Percentiles rank a stretch among this genome's conserved stretches.
Evolutionary conservation across 2,329 filamentous ascomycete species (phyloP).

Genomic region (Zymoseptoria passerinii): DNA sequence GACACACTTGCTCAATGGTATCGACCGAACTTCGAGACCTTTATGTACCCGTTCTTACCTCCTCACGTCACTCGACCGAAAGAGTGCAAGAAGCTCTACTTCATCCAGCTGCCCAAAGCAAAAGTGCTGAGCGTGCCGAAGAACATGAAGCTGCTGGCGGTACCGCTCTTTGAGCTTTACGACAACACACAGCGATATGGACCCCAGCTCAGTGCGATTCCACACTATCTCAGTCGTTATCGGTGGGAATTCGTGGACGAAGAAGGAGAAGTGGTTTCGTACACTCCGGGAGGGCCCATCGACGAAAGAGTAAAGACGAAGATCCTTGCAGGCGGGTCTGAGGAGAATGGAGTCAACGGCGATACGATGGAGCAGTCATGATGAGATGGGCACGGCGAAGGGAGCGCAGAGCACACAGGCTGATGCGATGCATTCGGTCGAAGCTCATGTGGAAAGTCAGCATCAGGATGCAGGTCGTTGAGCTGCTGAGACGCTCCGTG

Average conservation of each 20-base stretch:
- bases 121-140: slow-evolving; percentile 96
- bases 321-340: slow-evolving; percentile 23
- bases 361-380: slow-evolving; percentile 4
- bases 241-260: slow-evolving; percentile 98
- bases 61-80: slow-evolving; percentile 94
- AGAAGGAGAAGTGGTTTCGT: slow-evolving; percentile 65
- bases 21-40: slow-evolving; percentile 97
- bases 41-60: slow-evolving; percentile 98
- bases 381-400: background rate
- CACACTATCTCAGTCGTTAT: slow-evolving; percentile 86
- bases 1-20: slow-evolving; percentile 98
- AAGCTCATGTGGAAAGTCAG: background rate
- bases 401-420: background rate
- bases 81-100: slow-evolving; percentile 98
- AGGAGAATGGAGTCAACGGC: slow-evolving; percentile 12
- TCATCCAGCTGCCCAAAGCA: slow-evolving; percentile 85
- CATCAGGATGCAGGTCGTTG: background rate
- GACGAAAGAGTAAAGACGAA: slow-evolving; percentile 26
- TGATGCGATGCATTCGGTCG: background rate
- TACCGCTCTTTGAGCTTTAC: slow-evolving; percentile 95
- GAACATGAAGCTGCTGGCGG: slow-evolving; percentile 98
- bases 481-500: background rate
- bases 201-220: slow-evolving; percentile 91
- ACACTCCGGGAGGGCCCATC: slow-evolving; percentile 25
- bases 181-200: slow-evolving; percentile 94